Evolutionary conservation across 1,284 basidiomycete species (phyloP).

Genomic region (Heterobasidion annosum): DNA sequence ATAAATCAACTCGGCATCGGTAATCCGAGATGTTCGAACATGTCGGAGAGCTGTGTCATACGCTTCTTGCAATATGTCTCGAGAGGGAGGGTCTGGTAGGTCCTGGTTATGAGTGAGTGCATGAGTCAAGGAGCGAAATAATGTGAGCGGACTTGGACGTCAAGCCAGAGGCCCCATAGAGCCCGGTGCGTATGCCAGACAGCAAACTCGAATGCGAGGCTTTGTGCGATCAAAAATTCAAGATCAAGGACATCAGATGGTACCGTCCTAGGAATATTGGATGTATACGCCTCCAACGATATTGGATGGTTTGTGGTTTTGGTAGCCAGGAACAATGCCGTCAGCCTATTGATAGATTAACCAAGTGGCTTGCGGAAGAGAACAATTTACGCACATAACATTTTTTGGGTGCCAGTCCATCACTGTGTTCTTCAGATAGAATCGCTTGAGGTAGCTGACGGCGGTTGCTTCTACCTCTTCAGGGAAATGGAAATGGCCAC

Average conservation of each 20-base stretch:
- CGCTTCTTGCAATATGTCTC: constrained; percentile 31
- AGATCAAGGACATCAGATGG: constrained; percentile 82
- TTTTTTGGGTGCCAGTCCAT: constrained; percentile 99
- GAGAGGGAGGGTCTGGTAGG: constrained; percentile 37
- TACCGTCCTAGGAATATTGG: constrained; percentile 71
- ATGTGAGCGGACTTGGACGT: constrained; percentile 66
- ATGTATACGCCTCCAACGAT: constrained; percentile 76
- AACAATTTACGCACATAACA: constrained; percentile 69
- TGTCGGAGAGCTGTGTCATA: constrained; percentile 56
- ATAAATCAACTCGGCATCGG: constrained; percentile 89
- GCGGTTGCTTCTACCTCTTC: constrained; percentile 93
- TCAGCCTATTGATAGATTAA: constrained; percentile 55
- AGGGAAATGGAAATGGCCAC: constrained; percentile 79
- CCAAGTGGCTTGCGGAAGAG: background rate
- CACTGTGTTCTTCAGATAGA: constrained; percentile 95
- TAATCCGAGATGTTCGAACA: constrained; percentile 70
- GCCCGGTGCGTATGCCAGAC: constrained; percentile 88
- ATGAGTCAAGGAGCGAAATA: background rate
- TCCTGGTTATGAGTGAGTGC: constrained; percentile 6
- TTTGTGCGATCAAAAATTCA: constrained; percentile 94
- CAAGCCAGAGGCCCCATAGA: constrained; percentile 85
- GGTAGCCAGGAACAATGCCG: constrained; percentile 89
- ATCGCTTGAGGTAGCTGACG: constrained; percentile 87
- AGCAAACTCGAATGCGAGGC: constrained; percentile 87
- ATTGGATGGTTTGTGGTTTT: constrained; percentile 96